Evolutionary conservation across 2,329 filamentous ascomycete species (phyloP).

Genomic region (Cladosporium austrohemisphaericum): DNA sequence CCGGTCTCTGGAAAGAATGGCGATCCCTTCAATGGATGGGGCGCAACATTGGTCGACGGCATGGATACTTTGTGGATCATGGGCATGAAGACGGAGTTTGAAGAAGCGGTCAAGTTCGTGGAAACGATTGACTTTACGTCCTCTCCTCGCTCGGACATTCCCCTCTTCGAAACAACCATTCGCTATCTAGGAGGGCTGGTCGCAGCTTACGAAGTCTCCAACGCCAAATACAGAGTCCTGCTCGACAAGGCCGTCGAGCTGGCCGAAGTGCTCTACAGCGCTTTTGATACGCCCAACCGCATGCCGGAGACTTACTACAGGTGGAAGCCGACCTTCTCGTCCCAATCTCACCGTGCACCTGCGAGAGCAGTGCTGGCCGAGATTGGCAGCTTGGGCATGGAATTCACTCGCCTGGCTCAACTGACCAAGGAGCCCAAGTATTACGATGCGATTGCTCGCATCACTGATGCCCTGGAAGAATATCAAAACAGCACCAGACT

Average conservation of each 20-base stretch:
- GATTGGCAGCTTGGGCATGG: constrained; percentile 74
- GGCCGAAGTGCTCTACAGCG: constrained; percentile 73
- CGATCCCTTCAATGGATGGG: constrained; percentile 90
- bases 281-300: constrained; percentile 88
- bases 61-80: constrained; percentile 87
- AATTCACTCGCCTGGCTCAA: constrained; percentile 86
- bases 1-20: constrained; percentile 65
- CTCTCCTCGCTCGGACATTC: constrained; percentile 64
- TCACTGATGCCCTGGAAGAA: constrained; percentile 74
- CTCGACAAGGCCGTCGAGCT: constrained; percentile 76
- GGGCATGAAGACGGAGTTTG: constrained; percentile 72
- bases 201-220: constrained; percentile 81
- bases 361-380: constrained; percentile 59
- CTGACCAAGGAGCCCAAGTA: constrained; percentile 77
- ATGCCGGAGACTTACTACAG: constrained; percentile 82
- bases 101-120: constrained; percentile 68
- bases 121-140: constrained; percentile 79
- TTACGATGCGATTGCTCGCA: constrained; percentile 83
- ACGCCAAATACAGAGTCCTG: constrained; percentile 62
- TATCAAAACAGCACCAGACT: constrained; percentile 69
- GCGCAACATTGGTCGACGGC: constrained; percentile 78
- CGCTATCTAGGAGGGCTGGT: constrained; percentile 84
- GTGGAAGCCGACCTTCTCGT: constrained; percentile 66
- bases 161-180: constrained; percentile 90
- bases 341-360: constrained; percentile 61